Conservation (phyloP, 2,329 filamentous ascomycete species). For the Periglandula ipomoeae region DNA sequence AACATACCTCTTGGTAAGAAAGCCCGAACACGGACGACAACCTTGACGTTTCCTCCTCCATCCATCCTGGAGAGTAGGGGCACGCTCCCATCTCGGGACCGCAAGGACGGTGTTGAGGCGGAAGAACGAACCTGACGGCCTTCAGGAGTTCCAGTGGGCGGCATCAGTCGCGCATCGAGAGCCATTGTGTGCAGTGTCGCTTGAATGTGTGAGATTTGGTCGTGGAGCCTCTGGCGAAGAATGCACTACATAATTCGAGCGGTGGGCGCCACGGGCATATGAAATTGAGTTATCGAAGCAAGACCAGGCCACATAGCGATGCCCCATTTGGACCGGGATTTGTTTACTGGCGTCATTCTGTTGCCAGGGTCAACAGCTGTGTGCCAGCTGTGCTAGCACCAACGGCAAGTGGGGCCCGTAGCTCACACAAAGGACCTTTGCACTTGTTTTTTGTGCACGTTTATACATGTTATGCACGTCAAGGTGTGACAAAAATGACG, state of each 20-base stretch:
- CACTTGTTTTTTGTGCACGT: not conserved
- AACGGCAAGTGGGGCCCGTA: not conserved
- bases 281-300: not conserved
- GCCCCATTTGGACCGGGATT: constrained; percentile 10
- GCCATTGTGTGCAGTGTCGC: constrained; percentile 32
- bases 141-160: constrained; percentile 28
- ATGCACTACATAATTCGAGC: constrained; percentile 26
- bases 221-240: constrained; percentile 31
- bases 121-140: constrained; percentile 45
- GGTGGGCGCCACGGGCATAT: not conserved
- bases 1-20: constrained; percentile 65
- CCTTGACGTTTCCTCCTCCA: constrained; percentile 67
- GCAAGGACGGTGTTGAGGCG: constrained; percentile 70
- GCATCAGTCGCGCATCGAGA: constrained; percentile 36
- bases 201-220: constrained; percentile 29
- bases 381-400: not conserved
- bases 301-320: not conserved
- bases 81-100: constrained; percentile 60
- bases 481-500: not conserved
- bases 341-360: constrained; percentile 26
- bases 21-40: constrained; percentile 71
- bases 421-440: not conserved
- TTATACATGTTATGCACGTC: not conserved
- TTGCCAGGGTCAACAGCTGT: constrained; percentile 23
- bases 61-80: constrained; percentile 48